phyloP scores from a whole-genome alignment of 495 filamentous ascomycete genomes.

The Tuber borchii region DNA sequence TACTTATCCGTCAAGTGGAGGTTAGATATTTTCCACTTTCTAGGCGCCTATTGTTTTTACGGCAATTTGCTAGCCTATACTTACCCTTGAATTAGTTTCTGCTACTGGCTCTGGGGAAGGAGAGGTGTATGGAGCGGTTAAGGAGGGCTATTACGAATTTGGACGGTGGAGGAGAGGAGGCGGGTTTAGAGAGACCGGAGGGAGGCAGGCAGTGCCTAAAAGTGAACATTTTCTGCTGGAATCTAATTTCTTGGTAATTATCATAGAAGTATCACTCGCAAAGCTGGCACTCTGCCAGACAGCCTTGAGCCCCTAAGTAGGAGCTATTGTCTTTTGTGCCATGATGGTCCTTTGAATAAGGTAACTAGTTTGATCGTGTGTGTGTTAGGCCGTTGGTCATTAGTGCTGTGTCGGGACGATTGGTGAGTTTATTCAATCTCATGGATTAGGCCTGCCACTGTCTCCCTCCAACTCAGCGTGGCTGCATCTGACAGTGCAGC shows the following conservation, averaged over 20 bases:
- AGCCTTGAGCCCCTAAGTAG: background rate
- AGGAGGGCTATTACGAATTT: conserved; percentile 43
- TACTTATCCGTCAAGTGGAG: too few species aligned
- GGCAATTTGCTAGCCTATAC: too few species aligned
- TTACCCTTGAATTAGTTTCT: too few species aligned
- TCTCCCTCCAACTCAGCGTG: background rate
- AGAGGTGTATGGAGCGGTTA: conserved; percentile 54
- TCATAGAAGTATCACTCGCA: background rate
- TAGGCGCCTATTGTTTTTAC: too few species aligned
- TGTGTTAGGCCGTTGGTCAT: background rate
- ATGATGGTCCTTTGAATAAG: background rate
- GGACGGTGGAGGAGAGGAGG: background rate
- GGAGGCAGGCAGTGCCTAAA: background rate
- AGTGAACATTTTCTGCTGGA: background rate
- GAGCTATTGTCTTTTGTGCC: background rate
- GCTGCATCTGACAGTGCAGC: background rate
- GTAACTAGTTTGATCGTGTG: background rate
- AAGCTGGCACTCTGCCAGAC: background rate
- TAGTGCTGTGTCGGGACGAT: background rate
- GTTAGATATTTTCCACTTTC: too few species aligned
- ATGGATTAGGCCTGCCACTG: background rate
- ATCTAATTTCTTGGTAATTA: background rate
- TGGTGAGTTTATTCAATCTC: background rate
- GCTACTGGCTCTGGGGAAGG: conserved; percentile 57
- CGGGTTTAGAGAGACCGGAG: background rate